Evolutionary conservation across 2,329 filamentous ascomycete species (phyloP).

Genomic region (Cladosporium sp.): DNA sequence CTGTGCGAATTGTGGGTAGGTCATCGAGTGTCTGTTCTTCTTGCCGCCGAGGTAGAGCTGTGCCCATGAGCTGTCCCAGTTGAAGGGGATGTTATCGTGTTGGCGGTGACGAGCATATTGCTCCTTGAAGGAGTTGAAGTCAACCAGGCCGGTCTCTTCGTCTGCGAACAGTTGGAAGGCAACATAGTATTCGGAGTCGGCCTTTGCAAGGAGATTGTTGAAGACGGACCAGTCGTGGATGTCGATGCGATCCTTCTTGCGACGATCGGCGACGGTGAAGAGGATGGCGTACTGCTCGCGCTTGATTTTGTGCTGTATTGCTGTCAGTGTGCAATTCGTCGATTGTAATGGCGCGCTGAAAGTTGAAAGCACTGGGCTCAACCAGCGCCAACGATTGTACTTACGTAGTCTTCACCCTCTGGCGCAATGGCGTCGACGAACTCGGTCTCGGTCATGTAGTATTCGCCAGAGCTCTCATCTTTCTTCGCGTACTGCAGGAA

Average conservation of each 20-base stretch:
- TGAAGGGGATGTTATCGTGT: slow-evolving; percentile 82
- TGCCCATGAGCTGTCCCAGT: slow-evolving; percentile 97
- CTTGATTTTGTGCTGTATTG: slow-evolving; percentile 89
- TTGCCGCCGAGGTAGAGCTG: slow-evolving; percentile 88
- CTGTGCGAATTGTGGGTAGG: slow-evolving; percentile 95
- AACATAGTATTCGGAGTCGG: slow-evolving; percentile 98
- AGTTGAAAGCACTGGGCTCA: background rate
- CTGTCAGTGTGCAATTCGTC: slow-evolving; percentile 2
- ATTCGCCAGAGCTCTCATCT: slow-evolving; percentile 73
- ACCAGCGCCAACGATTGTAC: slow-evolving; percentile 22
- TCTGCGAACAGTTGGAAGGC: slow-evolving; percentile 95
- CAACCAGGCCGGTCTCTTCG: slow-evolving; percentile 78
- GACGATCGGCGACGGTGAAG: slow-evolving; percentile 85
- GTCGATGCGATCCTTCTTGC: slow-evolving; percentile 69
- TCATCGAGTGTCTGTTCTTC: slow-evolving; percentile 84
- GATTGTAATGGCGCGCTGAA: background rate
- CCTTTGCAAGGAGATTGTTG: slow-evolving; percentile 88
- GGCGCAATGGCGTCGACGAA: slow-evolving; percentile 92
- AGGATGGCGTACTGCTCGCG: slow-evolving; percentile 93
- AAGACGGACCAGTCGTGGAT: slow-evolving; percentile 89
- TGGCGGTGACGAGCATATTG: slow-evolving; percentile 88
- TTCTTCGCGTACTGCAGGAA: slow-evolving; percentile 76
- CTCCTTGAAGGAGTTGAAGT: slow-evolving; percentile 83
- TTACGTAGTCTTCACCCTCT: slow-evolving; percentile 81
- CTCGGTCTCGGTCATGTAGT: slow-evolving; percentile 78